Evolutionary conservation across 768 basidiomycete species (phyloP), one percentile per base, ranked within the genome.

Genomic region (Boletus sp.): DNA sequence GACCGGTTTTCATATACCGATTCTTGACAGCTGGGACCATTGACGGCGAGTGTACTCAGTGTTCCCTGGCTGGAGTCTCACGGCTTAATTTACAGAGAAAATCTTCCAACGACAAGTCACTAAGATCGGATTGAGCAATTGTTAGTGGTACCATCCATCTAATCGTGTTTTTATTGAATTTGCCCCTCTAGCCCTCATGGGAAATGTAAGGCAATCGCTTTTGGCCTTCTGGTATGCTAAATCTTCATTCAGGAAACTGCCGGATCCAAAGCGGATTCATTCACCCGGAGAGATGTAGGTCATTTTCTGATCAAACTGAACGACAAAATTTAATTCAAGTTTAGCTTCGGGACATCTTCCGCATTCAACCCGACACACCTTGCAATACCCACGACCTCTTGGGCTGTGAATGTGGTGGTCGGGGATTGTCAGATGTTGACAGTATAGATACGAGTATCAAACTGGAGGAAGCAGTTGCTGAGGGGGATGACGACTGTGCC

Each of bases 341-440:
- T 20, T 67, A 98, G 90, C 83, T 98, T 42, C 87, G 87, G 37
- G 93, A 95, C 70, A 91, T 98, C 61, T 98, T 98, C 74, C 87
- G 85, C n/a, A 78, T 97, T 44, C 85, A 94, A 72, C 76, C 79
- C 0, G 77, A 85, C 53, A 94, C 93, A 0, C 74, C 78, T 8
- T 95, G 92, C 75, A 89, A 95, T 58, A 98, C 95, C 2, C 96
- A 98, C 64, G 96, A 98, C 61, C 79, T 98, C 17, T 78, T 98
- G 14, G 87, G 84, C 57, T 98, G 95, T 66, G 76, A 76, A 11
- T 96, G 92, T 61, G 81, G 80, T 50, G 68, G 66, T 18, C 55
- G 18, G 29, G 58, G 50, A 63, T 35, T 20, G 20, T 50, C 53
- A 41, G 20, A 44, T 33, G 24, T 30, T 33, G 44, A 47, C 15